A percentile compares a stretch with the other conserved stretches of the same genome.
Conservation (phyloP, 2,329 filamentous ascomycete genomes). For the Fusarium miscanthi region DNA sequence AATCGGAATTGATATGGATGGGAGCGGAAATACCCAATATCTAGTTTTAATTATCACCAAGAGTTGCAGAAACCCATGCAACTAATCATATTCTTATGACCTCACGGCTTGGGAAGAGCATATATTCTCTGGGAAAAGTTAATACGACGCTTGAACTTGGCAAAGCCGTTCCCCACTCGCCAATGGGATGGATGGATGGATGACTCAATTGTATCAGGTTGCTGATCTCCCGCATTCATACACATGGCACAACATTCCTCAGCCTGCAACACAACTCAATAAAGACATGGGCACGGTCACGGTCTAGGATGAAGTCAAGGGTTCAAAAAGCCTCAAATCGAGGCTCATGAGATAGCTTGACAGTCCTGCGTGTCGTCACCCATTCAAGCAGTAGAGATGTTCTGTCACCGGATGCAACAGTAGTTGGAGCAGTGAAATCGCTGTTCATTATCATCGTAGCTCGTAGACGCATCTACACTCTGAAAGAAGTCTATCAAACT, state of each 20-base stretch:
- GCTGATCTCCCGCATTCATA: background rate
- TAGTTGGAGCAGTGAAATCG: conserved; percentile 23
- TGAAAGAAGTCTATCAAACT: conserved; percentile 34
- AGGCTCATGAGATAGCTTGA: background rate
- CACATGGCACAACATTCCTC: conserved; percentile 7
- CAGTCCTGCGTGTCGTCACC: background rate
- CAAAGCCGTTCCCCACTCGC: background rate
- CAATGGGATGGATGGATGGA: background rate
- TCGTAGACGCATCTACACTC: conserved; percentile 38
- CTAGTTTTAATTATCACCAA: background rate
- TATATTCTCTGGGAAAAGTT: background rate
- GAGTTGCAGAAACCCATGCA: background rate
- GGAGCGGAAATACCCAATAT: conserved; percentile 16
- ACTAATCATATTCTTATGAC: background rate
- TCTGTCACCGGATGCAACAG: background rate
- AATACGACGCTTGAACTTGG: background rate
- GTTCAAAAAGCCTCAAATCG: background rate
- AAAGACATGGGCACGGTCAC: background rate
- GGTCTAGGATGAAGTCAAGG: background rate
- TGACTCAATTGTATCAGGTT: background rate
- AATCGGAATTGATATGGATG: background rate
- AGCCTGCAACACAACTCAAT: background rate
- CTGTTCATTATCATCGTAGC: conserved; percentile 43
- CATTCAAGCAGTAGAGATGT: background rate
- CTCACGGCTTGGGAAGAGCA: background rate